phyloP scores from a whole-genome alignment of 805 yeast species.

The Candida michaelii region DNA sequence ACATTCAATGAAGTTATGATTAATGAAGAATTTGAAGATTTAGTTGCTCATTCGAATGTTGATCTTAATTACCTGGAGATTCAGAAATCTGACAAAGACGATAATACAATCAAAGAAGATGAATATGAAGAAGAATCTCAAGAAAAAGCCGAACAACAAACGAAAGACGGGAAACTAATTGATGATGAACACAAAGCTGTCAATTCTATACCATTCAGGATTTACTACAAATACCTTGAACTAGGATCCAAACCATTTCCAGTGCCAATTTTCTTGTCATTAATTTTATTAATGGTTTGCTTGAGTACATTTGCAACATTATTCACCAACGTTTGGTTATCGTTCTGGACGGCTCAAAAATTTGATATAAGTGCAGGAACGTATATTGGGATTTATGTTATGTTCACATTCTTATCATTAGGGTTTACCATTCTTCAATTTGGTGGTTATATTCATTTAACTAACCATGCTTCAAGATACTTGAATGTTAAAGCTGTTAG shows the following conservation, averaged over 20 bases:
- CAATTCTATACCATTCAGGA: conserved; percentile 48
- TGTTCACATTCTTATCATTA: conserved; percentile 55
- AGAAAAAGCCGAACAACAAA: conserved; percentile 17
- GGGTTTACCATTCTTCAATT: conserved; percentile 45
- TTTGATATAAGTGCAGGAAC: conserved; percentile 51
- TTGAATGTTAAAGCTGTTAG: conserved; percentile 63
- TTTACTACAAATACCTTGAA: conserved; percentile 51
- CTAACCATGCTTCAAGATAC: conserved; percentile 51
- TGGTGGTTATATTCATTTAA: conserved; percentile 46
- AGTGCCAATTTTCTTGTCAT: conserved; percentile 19
- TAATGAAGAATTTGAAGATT: conserved; percentile 16
- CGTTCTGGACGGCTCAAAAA: conserved; percentile 70
- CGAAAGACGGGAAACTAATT: conserved; percentile 25
- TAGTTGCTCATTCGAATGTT: background rate
- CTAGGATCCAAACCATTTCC: conserved; percentile 45
- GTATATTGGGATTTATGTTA: conserved; percentile 72
- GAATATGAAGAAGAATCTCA: conserved; percentile 4
- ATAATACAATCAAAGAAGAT: background rate
- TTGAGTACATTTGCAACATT: conserved; percentile 52
- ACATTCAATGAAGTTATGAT: conserved; percentile 24
- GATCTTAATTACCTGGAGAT: background rate
- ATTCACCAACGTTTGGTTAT: conserved; percentile 74
- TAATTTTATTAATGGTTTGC: conserved; percentile 30
- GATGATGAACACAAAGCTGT: conserved; percentile 59
- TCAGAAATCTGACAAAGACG: background rate